Evolutionary conservation across 1,139 yeast species (phyloP), one percentile per base, ranked within the genome.

Genomic region (Spencermartinsiella ligniputridi): DNA sequence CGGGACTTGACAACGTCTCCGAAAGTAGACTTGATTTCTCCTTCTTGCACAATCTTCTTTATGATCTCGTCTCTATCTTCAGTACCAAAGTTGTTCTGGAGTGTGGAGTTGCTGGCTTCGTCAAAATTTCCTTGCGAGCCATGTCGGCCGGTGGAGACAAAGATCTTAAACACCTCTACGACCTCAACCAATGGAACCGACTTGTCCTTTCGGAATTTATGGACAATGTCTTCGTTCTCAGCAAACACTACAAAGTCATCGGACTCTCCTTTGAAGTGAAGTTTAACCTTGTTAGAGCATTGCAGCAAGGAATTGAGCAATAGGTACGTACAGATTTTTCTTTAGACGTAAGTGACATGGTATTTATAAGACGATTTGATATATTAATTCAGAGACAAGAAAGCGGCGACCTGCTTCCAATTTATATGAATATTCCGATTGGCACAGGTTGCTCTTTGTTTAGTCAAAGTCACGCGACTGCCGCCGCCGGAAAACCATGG

Each of bases 61-160:
- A 84, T 72, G 22, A 76, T 72, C 16, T 60, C 64, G 40, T 67
- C 71, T 4, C 55, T 63, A 20, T 60, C 52, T 25, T 45, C 41
- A 12, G 74, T 69, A 34, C 88, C 89, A 54, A 86, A 86, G 56
- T 85, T 90, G 52, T 74, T 76, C 42, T 41, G 18, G 2, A 86
- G 65, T 52, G 81, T 83, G 17, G 70, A 66, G 47, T 78, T 74
- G n/a, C 90, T 81, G 1, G 94, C 95, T 57, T 78, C 81, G 48
- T 82, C 88, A 29, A 83, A 64, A 6, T 75, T 73, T 45, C 95
- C 95, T 55, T 79, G 86, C 3, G 78, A 68, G 27, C 95, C 95
- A 40, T 85, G 84, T 39, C 71, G 71, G 52, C 51, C 40, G 11
- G 76, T 74, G 48, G 78, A 74, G 25, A 76, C 71, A 61, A 74